Percentiles rank a stretch among this genome's conserved stretches.
phyloP scores from a whole-genome alignment of 345 rosid species.

The Camelina laxa region DNA sequence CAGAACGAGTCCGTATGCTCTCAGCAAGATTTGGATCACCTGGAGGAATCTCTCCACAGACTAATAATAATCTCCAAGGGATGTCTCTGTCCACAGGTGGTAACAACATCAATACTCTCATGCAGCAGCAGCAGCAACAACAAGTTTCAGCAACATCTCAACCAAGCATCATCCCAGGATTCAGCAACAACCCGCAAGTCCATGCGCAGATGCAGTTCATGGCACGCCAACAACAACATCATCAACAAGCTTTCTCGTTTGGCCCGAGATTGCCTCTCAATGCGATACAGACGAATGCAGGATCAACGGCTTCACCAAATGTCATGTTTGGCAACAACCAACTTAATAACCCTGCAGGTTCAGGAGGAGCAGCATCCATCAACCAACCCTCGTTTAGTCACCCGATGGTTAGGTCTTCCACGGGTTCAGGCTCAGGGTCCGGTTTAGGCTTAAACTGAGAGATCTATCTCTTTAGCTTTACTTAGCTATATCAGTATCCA shows the following conservation, averaged over 20 bases:
- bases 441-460: constrained; percentile 58
- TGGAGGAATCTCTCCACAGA: constrained; percentile 56
- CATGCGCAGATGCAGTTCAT: constrained; percentile 82
- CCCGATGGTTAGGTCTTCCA: constrained; percentile 69
- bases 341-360: constrained; percentile 25
- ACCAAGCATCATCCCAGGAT: constrained; percentile 66
- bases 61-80: constrained; percentile 55
- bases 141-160: constrained; percentile 64
- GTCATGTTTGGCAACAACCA: constrained; percentile 67
- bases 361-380: constrained; percentile 12
- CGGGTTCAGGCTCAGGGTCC: constrained; percentile 66
- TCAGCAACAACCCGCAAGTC: constrained; percentile 56
- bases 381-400: constrained; percentile 56
- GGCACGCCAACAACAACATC: constrained; percentile 54
- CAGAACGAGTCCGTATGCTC: constrained; percentile 71
- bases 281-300: constrained; percentile 64
- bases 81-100: constrained; percentile 59
- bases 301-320: constrained; percentile 60
- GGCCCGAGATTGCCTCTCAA: constrained; percentile 80
- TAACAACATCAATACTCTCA: constrained; percentile 53
- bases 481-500: constrained; percentile 32
- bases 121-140: constrained; percentile 47
- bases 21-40: constrained; percentile 63
- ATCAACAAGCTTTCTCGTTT: constrained; percentile 60
- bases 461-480: constrained; percentile 30